These are phyloP conservation scores for Ceriops zippeliana DNA, from an alignment of 345 rosid genomes.

Conservation along the genomic window DNA sequence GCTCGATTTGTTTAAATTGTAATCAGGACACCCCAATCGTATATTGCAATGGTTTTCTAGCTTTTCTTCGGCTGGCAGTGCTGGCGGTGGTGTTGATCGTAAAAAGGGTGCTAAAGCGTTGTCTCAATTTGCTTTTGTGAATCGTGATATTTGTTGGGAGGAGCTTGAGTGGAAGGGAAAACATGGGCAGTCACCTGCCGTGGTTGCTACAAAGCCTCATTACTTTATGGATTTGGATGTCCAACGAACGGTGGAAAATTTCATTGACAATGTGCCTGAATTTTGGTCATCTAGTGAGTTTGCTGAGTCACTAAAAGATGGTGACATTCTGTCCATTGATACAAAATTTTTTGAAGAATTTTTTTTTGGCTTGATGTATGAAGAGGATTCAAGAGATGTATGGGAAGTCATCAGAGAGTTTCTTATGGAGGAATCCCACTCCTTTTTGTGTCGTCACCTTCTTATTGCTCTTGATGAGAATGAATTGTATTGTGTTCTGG, in stretches of 20 bases:
- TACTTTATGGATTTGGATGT: constrained; percentile 89
- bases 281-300: constrained; percentile 90
- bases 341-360: constrained; percentile 57
- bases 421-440: constrained; percentile 60
- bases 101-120: constrained; percentile 78
- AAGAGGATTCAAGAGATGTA: constrained; percentile 56
- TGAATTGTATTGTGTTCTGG: constrained; percentile 50
- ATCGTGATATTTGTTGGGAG: constrained; percentile 94
- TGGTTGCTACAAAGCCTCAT: constrained; percentile 93
- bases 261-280: constrained; percentile 73
- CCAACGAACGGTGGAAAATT: constrained; percentile 65
- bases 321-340: constrained; percentile 65
- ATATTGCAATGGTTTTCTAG: constrained; percentile 62
- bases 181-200: constrained; percentile 95
- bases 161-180: constrained; percentile 95
- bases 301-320: constrained; percentile 73
- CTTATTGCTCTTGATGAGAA: constrained; percentile 66
- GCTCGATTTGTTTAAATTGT: constrained; percentile 69
- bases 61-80: constrained; percentile 53
- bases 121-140: constrained; percentile 76
- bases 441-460: constrained; percentile 60
- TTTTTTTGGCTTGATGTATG: constrained; percentile 59
- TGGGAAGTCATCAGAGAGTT: constrained; percentile 72
- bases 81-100: constrained; percentile 54
- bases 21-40: constrained; percentile 52